These are phyloP conservation scores for Leishmania martiniquensis DNA, from an alignment of 208 protist species.

Conservation along the genomic window DNA sequence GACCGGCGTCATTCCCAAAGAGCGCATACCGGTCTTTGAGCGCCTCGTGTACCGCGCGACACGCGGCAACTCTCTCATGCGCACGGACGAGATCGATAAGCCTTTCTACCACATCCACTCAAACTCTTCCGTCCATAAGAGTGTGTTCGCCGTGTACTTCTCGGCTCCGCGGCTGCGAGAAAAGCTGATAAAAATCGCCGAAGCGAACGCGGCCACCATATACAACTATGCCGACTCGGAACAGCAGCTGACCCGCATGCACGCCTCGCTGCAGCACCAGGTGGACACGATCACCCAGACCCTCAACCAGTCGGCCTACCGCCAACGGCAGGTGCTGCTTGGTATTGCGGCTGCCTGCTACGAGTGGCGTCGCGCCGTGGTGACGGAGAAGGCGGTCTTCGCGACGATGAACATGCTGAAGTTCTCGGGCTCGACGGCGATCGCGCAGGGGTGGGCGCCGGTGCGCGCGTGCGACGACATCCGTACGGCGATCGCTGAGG, in stretches of 20 bases:
- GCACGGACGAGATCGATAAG: constrained; percentile 87
- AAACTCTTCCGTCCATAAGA: constrained; percentile 90
- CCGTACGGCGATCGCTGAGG: constrained; percentile 68
- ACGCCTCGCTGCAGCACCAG: constrained; percentile 60
- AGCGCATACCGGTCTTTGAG: constrained; percentile 91
- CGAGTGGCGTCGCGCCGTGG: constrained; percentile 92
- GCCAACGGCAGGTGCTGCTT: constrained; percentile 78
- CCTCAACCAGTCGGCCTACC: constrained; percentile 66
- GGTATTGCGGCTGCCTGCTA: constrained; percentile 69
- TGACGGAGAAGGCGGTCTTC: constrained; percentile 96
- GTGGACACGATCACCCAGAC: constrained; percentile 81
- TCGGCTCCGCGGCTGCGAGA: constrained; percentile 90
- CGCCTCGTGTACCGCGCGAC: constrained; percentile 95
- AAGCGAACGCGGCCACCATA: constrained; percentile 94
- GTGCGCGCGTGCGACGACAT: constrained; percentile 79
- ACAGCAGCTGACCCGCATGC: constrained; percentile 77
- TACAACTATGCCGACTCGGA: constrained; percentile 95
- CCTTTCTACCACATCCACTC: constrained; percentile 89
- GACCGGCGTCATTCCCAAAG: constrained; percentile 94
- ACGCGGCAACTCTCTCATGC: constrained; percentile 97
- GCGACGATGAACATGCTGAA: constrained; percentile 97
- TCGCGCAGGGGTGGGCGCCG: constrained; percentile 96
- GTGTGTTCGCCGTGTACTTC: constrained; percentile 98
- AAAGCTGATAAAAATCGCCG: constrained; percentile 96
- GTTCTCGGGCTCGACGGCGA: constrained; percentile 89